Evolutionary conservation across 768 basidiomycete species (phyloP).

Genomic region (Leccinum variicolor): DNA sequence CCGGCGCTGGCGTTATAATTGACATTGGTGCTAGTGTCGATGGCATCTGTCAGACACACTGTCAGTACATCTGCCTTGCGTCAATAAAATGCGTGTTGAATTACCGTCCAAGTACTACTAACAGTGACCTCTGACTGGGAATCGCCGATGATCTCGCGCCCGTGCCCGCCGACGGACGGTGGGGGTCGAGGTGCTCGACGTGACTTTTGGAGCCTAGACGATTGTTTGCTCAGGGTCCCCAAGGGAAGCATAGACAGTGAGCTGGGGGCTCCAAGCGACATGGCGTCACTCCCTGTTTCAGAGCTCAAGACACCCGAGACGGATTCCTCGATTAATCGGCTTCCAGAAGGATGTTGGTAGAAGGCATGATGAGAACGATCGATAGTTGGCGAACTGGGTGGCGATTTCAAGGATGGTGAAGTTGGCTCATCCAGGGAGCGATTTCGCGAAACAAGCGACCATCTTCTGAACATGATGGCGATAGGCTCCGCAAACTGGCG

Average conservation of each 20-base stretch:
- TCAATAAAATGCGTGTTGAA: background rate
- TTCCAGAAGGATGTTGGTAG: slow-evolving; percentile 22
- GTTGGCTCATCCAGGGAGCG: slow-evolving; percentile 1
- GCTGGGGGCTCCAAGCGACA: slow-evolving; percentile 4
- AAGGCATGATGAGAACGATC: background rate
- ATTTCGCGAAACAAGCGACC: slow-evolving; percentile 1
- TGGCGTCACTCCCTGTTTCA: slow-evolving; percentile 23
- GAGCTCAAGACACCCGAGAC: slow-evolving; percentile 26
- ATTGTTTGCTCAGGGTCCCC: slow-evolving; percentile 3
- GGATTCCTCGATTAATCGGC: slow-evolving; percentile 26
- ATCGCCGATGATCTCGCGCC: background rate
- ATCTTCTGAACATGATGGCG: slow-evolving; percentile 18
- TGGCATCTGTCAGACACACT: slow-evolving; percentile 7
- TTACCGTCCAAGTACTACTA: slow-evolving; percentile 15
- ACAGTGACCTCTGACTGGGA: slow-evolving; percentile 5
- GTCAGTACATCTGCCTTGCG: background rate
- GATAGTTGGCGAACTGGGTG: slow-evolving; percentile 15
- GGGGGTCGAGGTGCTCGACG: slow-evolving; percentile 6
- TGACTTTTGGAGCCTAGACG: slow-evolving; percentile 18
- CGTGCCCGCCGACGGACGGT: background rate
- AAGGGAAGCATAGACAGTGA: background rate
- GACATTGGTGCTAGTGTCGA: background rate
- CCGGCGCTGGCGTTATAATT: background rate
- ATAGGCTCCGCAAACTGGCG: background rate
- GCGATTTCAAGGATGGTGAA: slow-evolving; percentile 9